These are phyloP conservation scores for Panicum virgatum DNA, from an alignment of 202 grass and related monocot genomes.

Conservation along the genomic window DNA sequence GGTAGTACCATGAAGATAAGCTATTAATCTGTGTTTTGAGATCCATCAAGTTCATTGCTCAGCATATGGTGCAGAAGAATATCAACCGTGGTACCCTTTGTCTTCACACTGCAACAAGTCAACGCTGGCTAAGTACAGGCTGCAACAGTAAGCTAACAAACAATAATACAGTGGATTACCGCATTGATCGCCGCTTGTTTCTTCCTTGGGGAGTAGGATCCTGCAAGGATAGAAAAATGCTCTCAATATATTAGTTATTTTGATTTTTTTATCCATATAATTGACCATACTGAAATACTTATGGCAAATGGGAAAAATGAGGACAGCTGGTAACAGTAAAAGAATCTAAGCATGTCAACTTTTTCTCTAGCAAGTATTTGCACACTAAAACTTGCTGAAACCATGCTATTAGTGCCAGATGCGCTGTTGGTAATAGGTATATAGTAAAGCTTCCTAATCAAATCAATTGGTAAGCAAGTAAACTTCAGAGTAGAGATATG, in stretches of 20 bases:
- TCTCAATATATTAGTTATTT: constrained; percentile 6
- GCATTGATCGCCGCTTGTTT: constrained; percentile 41
- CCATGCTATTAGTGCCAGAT: neutral
- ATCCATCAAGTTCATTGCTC: constrained; percentile 70
- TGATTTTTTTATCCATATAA: neutral
- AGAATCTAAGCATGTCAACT: neutral
- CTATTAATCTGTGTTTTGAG: constrained; percentile 50
- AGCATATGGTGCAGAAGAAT: constrained; percentile 96
- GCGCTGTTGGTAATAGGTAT: neutral
- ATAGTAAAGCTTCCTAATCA: neutral
- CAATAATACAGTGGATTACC: constrained; percentile 49
- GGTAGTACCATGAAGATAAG: constrained; percentile 37
- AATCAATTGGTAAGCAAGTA: neutral
- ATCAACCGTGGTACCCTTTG: constrained; percentile 77
- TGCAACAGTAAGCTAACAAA: constrained; percentile 19
- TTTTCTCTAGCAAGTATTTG: neutral
- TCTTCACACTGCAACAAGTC: constrained; percentile 50
- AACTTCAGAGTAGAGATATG: neutral
- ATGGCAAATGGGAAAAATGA: neutral
- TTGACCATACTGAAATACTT: constrained; percentile 2
- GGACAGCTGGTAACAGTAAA: neutral
- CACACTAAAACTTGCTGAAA: neutral
- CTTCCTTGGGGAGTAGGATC: constrained; percentile 34
- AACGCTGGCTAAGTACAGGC: constrained; percentile 26
- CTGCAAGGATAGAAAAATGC: constrained; percentile 37